Conservation (phyloP, 1,139 yeast genomes). For the Diutina siamensis region DNA sequence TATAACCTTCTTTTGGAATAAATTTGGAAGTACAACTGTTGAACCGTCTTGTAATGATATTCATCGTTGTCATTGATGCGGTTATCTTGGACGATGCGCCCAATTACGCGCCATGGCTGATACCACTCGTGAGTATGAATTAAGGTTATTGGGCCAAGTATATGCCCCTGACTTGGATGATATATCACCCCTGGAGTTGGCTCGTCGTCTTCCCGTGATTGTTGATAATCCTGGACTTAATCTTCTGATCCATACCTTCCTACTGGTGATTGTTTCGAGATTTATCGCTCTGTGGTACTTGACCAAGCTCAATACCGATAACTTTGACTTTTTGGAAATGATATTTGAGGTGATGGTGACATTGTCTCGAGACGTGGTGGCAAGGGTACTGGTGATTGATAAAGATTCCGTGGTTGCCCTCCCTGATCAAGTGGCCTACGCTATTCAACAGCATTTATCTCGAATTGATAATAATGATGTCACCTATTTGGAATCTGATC, state of each 20-base stretch:
- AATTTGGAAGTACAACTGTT: conserved; percentile 14
- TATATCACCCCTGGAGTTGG: neutral
- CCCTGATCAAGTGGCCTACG: conserved; percentile 12
- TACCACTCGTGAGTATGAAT: neutral
- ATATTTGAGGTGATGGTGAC: conserved; percentile 14
- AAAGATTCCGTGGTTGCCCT: conserved; percentile 5
- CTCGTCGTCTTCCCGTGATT: neutral
- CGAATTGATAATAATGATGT: conserved; percentile 8
- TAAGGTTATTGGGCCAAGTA: neutral
- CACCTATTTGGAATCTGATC: neutral
- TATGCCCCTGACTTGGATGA: neutral
- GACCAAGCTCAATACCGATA: conserved; percentile 27
- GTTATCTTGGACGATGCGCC: neutral
- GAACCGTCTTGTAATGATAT: neutral
- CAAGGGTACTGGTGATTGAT: conserved; percentile 12
- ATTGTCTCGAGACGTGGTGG: neutral
- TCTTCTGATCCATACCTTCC: conserved; percentile 26
- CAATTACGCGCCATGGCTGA: neutral
- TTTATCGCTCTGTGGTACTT: conserved; percentile 32
- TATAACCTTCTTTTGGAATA: conserved; percentile 17
- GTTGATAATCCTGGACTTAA: conserved; percentile 13
- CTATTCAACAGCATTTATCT: conserved; percentile 7
- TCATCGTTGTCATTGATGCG: neutral
- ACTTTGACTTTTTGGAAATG: conserved; percentile 21
- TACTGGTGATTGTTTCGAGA: conserved; percentile 22